A percentile compares a stretch with the other conserved stretches of the same genome.
Evolutionary conservation across 2,329 filamentous ascomycete genomes (phyloP).

Genomic region (Colletotrichum ledebouriae): DNA sequence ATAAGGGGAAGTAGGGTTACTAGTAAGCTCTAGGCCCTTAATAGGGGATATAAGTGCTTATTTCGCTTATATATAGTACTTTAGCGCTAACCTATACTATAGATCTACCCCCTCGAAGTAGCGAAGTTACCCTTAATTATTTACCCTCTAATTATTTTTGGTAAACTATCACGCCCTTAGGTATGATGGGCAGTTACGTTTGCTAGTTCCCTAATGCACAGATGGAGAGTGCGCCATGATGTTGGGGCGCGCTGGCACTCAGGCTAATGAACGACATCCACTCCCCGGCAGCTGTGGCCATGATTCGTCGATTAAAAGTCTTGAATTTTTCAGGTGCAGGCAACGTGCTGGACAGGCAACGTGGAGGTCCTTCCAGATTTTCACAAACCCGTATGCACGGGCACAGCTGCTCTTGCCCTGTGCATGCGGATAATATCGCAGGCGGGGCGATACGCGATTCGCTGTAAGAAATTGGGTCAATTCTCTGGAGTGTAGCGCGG

Average conservation of each 20-base stretch:
- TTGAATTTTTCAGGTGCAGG: constrained; percentile 17
- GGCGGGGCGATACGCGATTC: constrained; percentile 17
- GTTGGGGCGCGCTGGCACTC: constrained; percentile 16
- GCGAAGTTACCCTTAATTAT: too few species aligned
- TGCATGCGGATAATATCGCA: constrained; percentile 21
- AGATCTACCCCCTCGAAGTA: too few species aligned
- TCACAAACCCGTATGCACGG: constrained; percentile 19
- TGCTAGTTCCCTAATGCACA: background rate
- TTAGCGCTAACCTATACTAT: too few species aligned
- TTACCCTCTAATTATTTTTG: too few species aligned
- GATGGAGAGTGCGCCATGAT: background rate
- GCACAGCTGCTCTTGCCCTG: constrained; percentile 18
- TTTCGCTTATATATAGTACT: too few species aligned
- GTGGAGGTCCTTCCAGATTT: constrained; percentile 9
- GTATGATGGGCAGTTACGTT: too few species aligned
- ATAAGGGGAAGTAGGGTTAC: too few species aligned
- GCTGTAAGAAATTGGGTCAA: background rate
- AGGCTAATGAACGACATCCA: constrained; percentile 8
- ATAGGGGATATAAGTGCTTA: too few species aligned
- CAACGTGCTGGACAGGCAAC: background rate
- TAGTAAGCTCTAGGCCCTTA: too few species aligned
- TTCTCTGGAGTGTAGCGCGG: background rate
- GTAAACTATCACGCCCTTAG: too few species aligned
- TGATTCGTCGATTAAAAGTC: constrained; percentile 18
- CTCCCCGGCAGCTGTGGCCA: background rate